phyloP scores from a whole-genome alignment of 1,284 basidiomycete genomes.

The Vanrija humicola region DNA sequence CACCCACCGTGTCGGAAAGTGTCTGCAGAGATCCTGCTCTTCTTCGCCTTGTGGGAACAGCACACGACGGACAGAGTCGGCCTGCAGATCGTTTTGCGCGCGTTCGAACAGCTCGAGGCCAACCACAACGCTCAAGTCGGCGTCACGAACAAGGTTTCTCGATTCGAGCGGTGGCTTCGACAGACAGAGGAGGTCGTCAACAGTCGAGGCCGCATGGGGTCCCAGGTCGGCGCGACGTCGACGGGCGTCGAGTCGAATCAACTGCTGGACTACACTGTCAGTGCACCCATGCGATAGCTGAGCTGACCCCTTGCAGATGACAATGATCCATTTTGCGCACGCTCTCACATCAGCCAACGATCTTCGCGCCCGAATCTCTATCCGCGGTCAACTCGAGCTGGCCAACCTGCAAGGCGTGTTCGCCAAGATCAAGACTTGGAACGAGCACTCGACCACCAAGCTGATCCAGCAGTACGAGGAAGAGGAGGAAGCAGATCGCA shows the following conservation, averaged over 20 bases:
- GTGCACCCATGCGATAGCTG: not conserved
- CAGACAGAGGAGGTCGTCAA: slow-evolving; percentile 72
- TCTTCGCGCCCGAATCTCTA: slow-evolving; percentile 39
- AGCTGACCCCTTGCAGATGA: slow-evolving; percentile 19
- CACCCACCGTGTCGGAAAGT: slow-evolving; percentile 75
- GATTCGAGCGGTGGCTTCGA: slow-evolving; percentile 88
- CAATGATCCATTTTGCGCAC: slow-evolving; percentile 30
- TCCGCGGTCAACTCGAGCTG: slow-evolving; percentile 73
- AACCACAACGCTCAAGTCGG: slow-evolving; percentile 31
- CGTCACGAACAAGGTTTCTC: slow-evolving; percentile 58
- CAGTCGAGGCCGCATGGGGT: slow-evolving; percentile 91
- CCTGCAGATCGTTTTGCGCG: slow-evolving; percentile 52
- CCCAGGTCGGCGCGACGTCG: slow-evolving; percentile 70
- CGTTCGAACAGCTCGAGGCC: slow-evolving; percentile 49
- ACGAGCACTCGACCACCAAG: slow-evolving; percentile 58
- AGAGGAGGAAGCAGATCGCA: slow-evolving; percentile 73
- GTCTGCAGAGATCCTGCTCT: slow-evolving; percentile 66
- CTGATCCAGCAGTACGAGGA: slow-evolving; percentile 66
- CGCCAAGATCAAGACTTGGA: slow-evolving; percentile 64
- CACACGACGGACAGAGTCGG: slow-evolving; percentile 44
- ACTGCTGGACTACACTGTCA: slow-evolving; percentile 23
- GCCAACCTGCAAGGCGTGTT: slow-evolving; percentile 76
- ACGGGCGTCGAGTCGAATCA: not conserved
- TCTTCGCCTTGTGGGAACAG: slow-evolving; percentile 52
- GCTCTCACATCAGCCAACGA: slow-evolving; percentile 30